Percentiles rank a stretch among this genome's conserved stretches.
These are phyloP conservation scores for Paramecium tetraurelia DNA, from an alignment of 73 alveolate species.

Conservation along the genomic window DNA sequence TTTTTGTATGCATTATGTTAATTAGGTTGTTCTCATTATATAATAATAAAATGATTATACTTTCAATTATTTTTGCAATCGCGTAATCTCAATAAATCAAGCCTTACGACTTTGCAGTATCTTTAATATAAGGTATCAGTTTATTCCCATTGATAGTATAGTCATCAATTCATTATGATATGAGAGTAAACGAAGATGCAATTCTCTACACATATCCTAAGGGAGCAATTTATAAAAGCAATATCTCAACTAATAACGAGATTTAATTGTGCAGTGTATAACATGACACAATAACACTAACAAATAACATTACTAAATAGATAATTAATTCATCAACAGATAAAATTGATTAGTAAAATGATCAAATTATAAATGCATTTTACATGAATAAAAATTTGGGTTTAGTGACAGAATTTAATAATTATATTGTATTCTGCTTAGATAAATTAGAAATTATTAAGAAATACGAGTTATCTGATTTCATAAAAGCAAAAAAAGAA, in stretches of 20 bases:
- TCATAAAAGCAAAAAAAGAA: neutral
- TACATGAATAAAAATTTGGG: neutral
- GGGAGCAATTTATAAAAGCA: neutral
- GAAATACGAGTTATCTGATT: neutral
- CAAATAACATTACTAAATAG: neutral
- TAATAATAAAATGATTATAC: neutral
- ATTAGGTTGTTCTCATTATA: neutral
- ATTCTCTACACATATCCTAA: neutral
- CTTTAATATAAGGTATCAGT: neutral
- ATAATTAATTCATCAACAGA: neutral
- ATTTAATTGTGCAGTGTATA: neutral
- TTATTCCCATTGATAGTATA: neutral
- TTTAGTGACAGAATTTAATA: neutral
- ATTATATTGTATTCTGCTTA: neutral
- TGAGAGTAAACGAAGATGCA: neutral
- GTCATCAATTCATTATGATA: neutral
- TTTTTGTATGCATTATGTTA: neutral
- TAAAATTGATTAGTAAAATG: neutral
- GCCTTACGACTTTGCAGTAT: neutral
- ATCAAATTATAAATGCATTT: neutral
- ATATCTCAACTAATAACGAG: neutral
- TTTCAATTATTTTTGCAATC: neutral
- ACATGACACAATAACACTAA: neutral
- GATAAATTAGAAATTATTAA: neutral
- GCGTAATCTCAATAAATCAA: neutral